phyloP scores from a whole-genome alignment of 2,329 filamentous ascomycete species.

The Cladobotryum protrusum region DNA sequence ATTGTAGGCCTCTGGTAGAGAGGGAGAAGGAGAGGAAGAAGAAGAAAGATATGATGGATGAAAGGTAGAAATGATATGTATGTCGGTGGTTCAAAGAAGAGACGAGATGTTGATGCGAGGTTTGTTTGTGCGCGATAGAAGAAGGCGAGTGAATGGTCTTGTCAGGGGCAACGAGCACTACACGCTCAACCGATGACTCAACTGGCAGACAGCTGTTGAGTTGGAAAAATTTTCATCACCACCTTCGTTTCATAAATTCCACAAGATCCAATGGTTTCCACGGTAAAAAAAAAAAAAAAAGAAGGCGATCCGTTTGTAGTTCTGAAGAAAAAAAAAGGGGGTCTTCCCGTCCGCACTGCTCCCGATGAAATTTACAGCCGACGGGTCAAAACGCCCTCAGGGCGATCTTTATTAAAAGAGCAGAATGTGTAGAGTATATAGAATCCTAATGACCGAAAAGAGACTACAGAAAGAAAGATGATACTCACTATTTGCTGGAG shows the following conservation, averaged over 20 bases:
- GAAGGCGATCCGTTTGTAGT: no score
- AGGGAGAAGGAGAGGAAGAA: neutral
- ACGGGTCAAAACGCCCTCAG: no score
- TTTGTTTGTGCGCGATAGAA: neutral
- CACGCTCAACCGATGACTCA: neutral
- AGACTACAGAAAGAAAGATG: conserved; percentile 3
- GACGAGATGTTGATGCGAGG: neutral
- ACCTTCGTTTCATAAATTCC: no score
- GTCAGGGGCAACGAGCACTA: no score
- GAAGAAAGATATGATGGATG: neutral
- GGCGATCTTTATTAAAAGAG: no score
- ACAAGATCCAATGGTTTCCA: no score
- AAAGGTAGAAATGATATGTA: neutral
- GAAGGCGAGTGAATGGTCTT: neutral
- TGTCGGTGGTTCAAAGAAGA: neutral
- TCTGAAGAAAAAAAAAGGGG: neutral
- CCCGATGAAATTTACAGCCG: no score
- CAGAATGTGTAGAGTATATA: neutral
- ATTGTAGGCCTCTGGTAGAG: conserved; percentile 13
- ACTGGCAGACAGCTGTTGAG: conserved; percentile 5
- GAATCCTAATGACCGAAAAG: neutral
- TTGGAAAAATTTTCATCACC: no score
- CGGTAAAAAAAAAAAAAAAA: no score
- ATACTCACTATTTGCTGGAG: conserved; percentile 35
- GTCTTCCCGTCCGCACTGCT: neutral